These are phyloP conservation scores for Plasmodium vivax DNA, from an alignment of 169 alveolate genomes.

Conservation along the genomic window DNA sequence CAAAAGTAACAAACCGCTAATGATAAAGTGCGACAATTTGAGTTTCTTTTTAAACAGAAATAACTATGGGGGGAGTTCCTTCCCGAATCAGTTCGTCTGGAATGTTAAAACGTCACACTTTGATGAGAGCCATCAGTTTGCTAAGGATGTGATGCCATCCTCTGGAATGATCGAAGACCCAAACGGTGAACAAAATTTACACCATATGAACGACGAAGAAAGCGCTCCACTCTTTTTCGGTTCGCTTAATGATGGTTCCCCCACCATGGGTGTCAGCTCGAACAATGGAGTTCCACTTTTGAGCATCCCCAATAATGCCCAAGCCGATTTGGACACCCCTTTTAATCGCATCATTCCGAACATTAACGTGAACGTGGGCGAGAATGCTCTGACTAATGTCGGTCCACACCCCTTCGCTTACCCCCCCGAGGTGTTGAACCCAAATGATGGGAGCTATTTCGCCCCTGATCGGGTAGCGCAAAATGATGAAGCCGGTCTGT, in stretches of 20 bases:
- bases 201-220: background rate
- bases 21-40: conserved; percentile 23
- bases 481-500: background rate
- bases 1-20: conserved; percentile 21
- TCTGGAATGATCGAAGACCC: background rate
- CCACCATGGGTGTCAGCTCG: background rate
- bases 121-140: background rate
- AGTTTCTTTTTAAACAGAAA: conserved; percentile 15
- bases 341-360: background rate
- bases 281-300: background rate
- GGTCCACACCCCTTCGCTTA: background rate
- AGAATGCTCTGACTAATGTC: background rate
- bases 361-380: background rate
- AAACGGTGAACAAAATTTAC: background rate
- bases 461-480: background rate
- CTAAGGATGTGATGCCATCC: background rate
- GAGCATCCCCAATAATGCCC: background rate
- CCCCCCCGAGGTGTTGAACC: background rate
- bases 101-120: background rate
- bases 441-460: background rate
- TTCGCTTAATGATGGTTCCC: background rate
- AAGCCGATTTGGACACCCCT: background rate
- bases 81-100: background rate
- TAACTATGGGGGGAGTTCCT: background rate
- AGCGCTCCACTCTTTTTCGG: background rate